A percentile compares a stretch with the other conserved stretches of the same genome.
These are phyloP conservation scores for Grammothele lineata DNA, from an alignment of 768 basidiomycete species.

Conservation along the genomic window DNA sequence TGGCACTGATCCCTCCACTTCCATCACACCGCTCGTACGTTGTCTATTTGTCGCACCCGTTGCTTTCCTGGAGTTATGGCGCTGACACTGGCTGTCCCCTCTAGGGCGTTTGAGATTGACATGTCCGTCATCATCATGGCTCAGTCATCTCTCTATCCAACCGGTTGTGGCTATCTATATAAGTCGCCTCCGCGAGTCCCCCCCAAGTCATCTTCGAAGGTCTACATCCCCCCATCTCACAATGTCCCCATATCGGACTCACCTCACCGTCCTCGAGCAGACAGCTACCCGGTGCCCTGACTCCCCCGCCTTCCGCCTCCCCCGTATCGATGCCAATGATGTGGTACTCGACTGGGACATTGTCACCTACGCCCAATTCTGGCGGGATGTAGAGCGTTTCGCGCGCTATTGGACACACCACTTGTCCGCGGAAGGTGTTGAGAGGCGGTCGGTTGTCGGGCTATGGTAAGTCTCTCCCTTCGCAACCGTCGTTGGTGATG, in stretches of 20 bases:
- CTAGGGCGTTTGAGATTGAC: conserved; percentile 17
- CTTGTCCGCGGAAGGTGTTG: conserved; percentile 44
- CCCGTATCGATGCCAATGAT: conserved; percentile 40
- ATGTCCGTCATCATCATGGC: conserved; percentile 12
- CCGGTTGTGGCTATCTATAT: conserved; percentile 10
- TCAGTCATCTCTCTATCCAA: conserved; percentile 12
- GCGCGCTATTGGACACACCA: conserved; percentile 59
- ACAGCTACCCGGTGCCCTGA: conserved; percentile 47
- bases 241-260: conserved; percentile 30
- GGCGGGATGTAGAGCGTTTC: conserved; percentile 56
- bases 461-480: conserved; percentile 50
- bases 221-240: not conserved
- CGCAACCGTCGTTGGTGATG: not conserved
- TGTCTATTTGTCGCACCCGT: conserved; percentile 4
- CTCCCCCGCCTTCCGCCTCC: conserved; percentile 57
- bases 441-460: conserved; percentile 58
- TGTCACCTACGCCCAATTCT: conserved; percentile 64
- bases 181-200: conserved; percentile 8
- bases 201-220: conserved; percentile 1
- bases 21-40: too few relatives aligned
- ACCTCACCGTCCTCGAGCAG: conserved; percentile 60
- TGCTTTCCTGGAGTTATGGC: conserved; percentile 1
- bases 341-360: conserved; percentile 50
- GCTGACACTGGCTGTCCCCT: conserved; percentile 13
- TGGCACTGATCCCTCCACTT: conserved; percentile 6